These are phyloP conservation scores for Tolypocladium inflatum DNA, from an alignment of 2,329 filamentous ascomycete genomes.

Conservation along the genomic window DNA sequence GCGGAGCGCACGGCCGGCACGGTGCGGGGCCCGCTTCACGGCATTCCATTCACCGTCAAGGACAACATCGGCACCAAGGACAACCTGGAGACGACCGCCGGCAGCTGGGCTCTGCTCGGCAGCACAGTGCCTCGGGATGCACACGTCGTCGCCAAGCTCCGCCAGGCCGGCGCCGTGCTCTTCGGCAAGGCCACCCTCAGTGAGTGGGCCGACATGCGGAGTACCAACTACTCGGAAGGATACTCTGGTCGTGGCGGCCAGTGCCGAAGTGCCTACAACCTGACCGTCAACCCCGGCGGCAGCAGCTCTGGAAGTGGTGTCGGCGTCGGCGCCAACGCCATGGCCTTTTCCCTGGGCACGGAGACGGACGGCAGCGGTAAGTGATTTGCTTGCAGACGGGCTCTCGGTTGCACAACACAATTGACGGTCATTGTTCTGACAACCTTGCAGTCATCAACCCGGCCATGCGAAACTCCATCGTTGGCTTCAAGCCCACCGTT, in stretches of 20 bases:
- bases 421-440: neutral
- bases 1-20: conserved; percentile 45
- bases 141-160: conserved; percentile 49
- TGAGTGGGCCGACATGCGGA: conserved; percentile 68
- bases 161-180: conserved; percentile 57
- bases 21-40: conserved; percentile 58
- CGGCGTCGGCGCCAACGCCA: conserved; percentile 53
- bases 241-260: conserved; percentile 58
- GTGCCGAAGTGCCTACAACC: conserved; percentile 56
- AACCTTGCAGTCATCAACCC: conserved; percentile 51
- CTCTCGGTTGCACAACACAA: neutral
- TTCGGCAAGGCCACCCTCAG: conserved; percentile 62
- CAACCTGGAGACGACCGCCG: conserved; percentile 65
- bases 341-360: conserved; percentile 58
- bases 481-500: conserved; percentile 69
- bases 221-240: conserved; percentile 57
- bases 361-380: conserved; percentile 60
- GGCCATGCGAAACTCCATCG: conserved; percentile 57
- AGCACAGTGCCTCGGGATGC: conserved; percentile 60
- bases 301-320: conserved; percentile 58
- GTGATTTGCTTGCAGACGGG: conserved; percentile 6
- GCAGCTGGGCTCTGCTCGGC: conserved; percentile 57
- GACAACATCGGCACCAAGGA: conserved; percentile 64
- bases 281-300: conserved; percentile 59
- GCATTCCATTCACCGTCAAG: conserved; percentile 67